A percentile compares a stretch with the other conserved stretches of the same genome.
Conservation (phyloP, 1,284 basidiomycete genomes). For the Cystodermella granulosa region DNA sequence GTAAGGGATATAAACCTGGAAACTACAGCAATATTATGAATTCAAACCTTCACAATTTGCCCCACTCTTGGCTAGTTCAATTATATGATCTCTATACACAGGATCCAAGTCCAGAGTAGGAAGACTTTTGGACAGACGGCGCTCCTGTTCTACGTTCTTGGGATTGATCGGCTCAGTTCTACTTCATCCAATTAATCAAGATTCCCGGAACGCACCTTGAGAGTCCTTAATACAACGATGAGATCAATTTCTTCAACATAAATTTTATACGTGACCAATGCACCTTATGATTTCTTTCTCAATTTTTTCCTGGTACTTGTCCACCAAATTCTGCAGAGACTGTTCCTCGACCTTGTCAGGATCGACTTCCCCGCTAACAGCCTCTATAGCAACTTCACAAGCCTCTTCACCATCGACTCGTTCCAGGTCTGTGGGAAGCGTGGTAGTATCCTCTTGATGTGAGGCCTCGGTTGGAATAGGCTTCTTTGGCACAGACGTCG, state of each 20-base stretch:
- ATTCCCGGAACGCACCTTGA: conserved; percentile 39
- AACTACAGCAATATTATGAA: too few relatives aligned
- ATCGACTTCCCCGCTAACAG: conserved; percentile 30
- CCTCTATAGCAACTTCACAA: conserved; percentile 8
- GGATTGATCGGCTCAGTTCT: conserved; percentile 4
- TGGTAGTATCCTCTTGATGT: conserved; percentile 14
- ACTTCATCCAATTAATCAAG: neutral
- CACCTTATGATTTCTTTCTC: conserved; percentile 82
- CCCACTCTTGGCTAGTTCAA: conserved; percentile 47
- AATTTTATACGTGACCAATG: conserved; percentile 36
- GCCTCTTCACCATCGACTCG: neutral
- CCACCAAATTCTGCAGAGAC: conserved; percentile 63
- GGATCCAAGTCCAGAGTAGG: conserved; percentile 64
- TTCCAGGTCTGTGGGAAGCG: conserved; percentile 9
- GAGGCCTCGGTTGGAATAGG: conserved; percentile 31
- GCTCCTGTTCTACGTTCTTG: conserved; percentile 83
- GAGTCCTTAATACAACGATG: conserved; percentile 34
- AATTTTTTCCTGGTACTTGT: conserved; percentile 80
- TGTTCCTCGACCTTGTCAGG: conserved; percentile 49
- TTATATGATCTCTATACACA: conserved; percentile 54
- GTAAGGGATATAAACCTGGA: neutral
- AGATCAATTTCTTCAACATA: conserved; percentile 1
- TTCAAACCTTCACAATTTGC: conserved; percentile 26
- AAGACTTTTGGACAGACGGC: conserved; percentile 67
- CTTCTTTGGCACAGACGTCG: conserved; percentile 86